Evolutionary conservation across 176 grass and related monocot genomes (phyloP).

Genomic region (Themeda triandra): DNA sequence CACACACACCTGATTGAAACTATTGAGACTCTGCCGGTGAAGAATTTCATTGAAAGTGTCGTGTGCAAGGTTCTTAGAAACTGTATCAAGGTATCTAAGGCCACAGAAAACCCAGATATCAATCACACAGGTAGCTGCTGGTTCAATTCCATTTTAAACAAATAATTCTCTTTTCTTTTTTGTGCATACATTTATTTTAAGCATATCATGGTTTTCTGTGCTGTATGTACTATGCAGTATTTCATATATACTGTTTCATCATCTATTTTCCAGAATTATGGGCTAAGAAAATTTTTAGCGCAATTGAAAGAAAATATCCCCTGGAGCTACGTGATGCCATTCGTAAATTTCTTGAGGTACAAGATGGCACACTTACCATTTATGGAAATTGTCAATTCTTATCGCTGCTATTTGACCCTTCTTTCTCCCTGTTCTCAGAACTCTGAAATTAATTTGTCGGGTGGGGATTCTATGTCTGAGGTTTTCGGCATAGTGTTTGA

Average conservation of each 20-base stretch:
- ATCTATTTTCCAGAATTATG: slow-evolving; percentile 45
- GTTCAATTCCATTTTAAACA: slow-evolving; percentile 8
- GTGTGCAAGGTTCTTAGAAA: slow-evolving; percentile 56
- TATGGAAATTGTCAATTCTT: neutral
- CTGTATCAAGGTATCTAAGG: slow-evolving; percentile 48
- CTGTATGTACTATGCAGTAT: neutral
- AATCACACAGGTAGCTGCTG: slow-evolving; percentile 43
- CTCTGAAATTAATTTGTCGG: slow-evolving; percentile 39
- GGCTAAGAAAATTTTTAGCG: slow-evolving; percentile 63
- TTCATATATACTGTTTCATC: slow-evolving; percentile 25
- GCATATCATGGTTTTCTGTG: neutral
- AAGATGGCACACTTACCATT: neutral
- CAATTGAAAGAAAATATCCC: slow-evolving; percentile 58
- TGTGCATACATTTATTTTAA: neutral
- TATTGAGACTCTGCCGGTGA: slow-evolving; percentile 55
- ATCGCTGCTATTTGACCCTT: neutral
- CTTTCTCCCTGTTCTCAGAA: slow-evolving; percentile 41
- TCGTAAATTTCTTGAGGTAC: slow-evolving; percentile 82
- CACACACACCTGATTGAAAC: slow-evolving; percentile 42
- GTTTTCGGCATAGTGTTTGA: slow-evolving; percentile 49
- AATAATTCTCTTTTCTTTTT: neutral
- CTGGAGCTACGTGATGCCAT: slow-evolving; percentile 65
- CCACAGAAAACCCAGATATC: slow-evolving; percentile 39
- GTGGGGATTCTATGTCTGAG: slow-evolving; percentile 45
- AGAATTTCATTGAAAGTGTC: slow-evolving; percentile 60